A percentile compares a stretch with the other conserved stretches of the same genome.
Conservation (phyloP, 2,329 filamentous ascomycete genomes). For the Alternaria sp. region DNA sequence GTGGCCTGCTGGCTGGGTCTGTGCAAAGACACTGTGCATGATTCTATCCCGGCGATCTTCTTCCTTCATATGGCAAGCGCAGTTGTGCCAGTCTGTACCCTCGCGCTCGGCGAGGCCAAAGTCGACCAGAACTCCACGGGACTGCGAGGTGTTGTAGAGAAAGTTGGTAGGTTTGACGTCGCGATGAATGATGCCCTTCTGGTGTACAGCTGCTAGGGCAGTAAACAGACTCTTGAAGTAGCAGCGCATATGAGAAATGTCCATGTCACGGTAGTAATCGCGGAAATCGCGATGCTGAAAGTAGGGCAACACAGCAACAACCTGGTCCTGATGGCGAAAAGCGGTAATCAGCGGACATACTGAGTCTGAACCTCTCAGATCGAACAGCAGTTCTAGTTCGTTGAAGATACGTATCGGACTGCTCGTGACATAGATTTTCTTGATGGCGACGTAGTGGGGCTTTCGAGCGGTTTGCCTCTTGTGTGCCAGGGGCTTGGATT, state of each 20-base stretch:
- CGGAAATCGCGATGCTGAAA: constrained; percentile 96
- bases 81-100: constrained; percentile 77
- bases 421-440: constrained; percentile 99
- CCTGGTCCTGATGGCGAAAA: constrained; percentile 93
- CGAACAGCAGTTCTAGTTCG: constrained; percentile 90
- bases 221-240: constrained; percentile 91
- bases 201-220: constrained; percentile 83
- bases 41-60: constrained; percentile 67
- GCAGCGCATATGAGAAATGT: constrained; percentile 81
- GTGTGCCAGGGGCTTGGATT: constrained; percentile 74
- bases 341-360: constrained; percentile 97
- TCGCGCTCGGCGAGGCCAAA: constrained; percentile 90
- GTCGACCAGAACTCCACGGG: constrained; percentile 92
- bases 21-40: constrained; percentile 66
- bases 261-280: constrained; percentile 91
- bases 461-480: constrained; percentile 59
- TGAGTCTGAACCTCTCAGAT: constrained; percentile 80
- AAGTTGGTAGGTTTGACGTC: constrained; percentile 99
- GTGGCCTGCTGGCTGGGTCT: constrained; percentile 56
- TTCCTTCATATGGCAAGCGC: constrained; percentile 76
- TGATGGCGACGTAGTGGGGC: constrained; percentile 89
- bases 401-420: constrained; percentile 93
- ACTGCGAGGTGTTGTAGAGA: constrained; percentile 82
- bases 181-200: constrained; percentile 84
- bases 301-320: constrained; percentile 92